These are phyloP conservation scores for Capronia coronata DNA, from an alignment of 2,329 filamentous ascomycete species.

Conservation along the genomic window DNA sequence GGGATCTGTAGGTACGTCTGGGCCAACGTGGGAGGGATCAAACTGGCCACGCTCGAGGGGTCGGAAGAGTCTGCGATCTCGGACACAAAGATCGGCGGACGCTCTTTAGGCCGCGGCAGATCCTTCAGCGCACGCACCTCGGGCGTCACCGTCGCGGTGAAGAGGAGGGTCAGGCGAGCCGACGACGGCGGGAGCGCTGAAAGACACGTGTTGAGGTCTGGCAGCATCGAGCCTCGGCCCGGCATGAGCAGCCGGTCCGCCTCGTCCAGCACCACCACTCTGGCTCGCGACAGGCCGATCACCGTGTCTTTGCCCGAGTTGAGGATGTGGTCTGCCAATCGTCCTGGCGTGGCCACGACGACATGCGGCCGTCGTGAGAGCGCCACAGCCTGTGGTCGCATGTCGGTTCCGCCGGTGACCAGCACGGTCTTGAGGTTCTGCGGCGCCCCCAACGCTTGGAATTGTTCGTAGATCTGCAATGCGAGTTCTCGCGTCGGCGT, in stretches of 20 bases:
- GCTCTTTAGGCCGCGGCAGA: slow-evolving; percentile 61
- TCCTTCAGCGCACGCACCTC: slow-evolving; percentile 84
- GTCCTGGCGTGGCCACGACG: slow-evolving; percentile 88
- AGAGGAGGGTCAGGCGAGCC: slow-evolving; percentile 85
- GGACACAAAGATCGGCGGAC: slow-evolving; percentile 76
- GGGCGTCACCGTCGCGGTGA: slow-evolving; percentile 90
- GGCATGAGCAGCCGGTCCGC: slow-evolving; percentile 79
- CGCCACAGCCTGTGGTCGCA: slow-evolving; percentile 81
- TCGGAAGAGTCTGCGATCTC: slow-evolving; percentile 80
- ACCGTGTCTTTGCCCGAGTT: slow-evolving; percentile 89
- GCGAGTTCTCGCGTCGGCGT: slow-evolving; percentile 90
- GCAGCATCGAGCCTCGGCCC: slow-evolving; percentile 79
- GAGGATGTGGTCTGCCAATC: slow-evolving; percentile 86
- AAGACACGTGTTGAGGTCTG: slow-evolving; percentile 84
- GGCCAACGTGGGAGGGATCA: slow-evolving; percentile 69
- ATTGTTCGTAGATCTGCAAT: slow-evolving; percentile 91
- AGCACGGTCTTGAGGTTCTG: slow-evolving; percentile 81
- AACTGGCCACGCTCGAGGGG: slow-evolving; percentile 54
- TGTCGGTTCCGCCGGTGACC: slow-evolving; percentile 88
- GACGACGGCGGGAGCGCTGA: slow-evolving; percentile 68
- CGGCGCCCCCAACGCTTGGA: slow-evolving; percentile 83
- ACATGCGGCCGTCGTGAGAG: slow-evolving; percentile 78
- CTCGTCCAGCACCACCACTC: slow-evolving; percentile 89
- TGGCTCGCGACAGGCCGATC: slow-evolving; percentile 68
- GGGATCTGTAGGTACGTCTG: slow-evolving; percentile 85